These are phyloP conservation scores for Plasmodium knowlesi DNA, from an alignment of 169 alveolate species.

Conservation along the genomic window DNA sequence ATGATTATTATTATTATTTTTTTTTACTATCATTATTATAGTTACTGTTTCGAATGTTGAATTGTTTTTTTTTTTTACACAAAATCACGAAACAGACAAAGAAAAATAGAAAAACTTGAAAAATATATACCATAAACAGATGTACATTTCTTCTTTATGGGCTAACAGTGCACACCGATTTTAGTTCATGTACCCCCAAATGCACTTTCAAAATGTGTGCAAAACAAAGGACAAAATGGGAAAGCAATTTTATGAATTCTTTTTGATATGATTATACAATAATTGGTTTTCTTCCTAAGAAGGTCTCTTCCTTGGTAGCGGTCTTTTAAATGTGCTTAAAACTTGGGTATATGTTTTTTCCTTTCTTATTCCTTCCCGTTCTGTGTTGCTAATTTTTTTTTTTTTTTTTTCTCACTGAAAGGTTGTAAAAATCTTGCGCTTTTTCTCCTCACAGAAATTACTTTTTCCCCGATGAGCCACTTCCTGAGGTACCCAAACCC, in stretches of 20 bases:
- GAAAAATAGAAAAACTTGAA: neutral
- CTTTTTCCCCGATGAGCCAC: slow-evolving; percentile 56
- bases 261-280: neutral
- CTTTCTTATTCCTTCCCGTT: neutral
- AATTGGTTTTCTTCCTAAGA: neutral
- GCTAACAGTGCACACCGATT: neutral
- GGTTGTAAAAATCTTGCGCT: neutral
- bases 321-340: neutral
- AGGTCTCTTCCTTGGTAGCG: neutral
- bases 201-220: neutral
- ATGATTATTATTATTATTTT: neutral
- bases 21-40: neutral
- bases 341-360: neutral
- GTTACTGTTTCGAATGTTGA: neutral
- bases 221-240: neutral
- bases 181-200: neutral
- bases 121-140: neutral
- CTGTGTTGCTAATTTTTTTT: neutral
- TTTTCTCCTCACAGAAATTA: neutral
- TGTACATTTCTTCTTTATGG: neutral
- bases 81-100: neutral
- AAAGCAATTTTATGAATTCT: neutral
- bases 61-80: neutral
- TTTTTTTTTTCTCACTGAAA: neutral
- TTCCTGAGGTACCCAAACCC: slow-evolving; percentile 88